Base-by-base conservation (phyloP, 768 basidiomycete species). In the Suillus subluteus region DNA sequence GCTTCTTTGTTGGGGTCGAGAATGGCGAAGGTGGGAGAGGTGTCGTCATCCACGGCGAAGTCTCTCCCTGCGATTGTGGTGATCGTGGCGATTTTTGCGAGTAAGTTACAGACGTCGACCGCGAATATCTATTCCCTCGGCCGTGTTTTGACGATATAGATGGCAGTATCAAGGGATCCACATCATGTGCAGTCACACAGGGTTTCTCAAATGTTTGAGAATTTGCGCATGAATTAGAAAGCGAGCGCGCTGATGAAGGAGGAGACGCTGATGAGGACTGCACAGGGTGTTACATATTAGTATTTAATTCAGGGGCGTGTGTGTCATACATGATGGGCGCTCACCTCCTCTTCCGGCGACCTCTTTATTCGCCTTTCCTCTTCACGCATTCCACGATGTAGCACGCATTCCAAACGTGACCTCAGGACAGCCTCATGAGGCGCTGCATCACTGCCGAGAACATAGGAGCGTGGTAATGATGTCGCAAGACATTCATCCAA, bases 391-490 rank as follows among this genome's bases (percentile, higher is more conserved):
- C 75, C 73, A 16, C 69, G 72, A 65, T 76, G 74, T n/a, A 88
- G 72, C 56, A 87, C 86, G 2, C 82, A 75, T 76, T 88, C 88
- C 21, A 88, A 75, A 13, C 85, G 79, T 58, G 79, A 82, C 9
- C 84, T 81, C 32, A 88, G 79, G 30, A 85, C 87, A 54, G 84
- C 84, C 70, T 84, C 86, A 63, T 85, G 87, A 0, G 85, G 86
- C 18, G 82, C 70, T 62, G 82, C 66, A 30, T 77, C 76, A 43
- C 41, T 30, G 3, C 59, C 41, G 12, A 61, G 41, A 2, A 44
- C 59, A 44, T 73, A 71, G 65, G 72, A 67, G 67, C 69, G 72
- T 6, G 63, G 71, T 13, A 65, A 64, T 41, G 62, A 40, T 58
- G 68, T 62, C 52, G 69, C 68, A 69, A 67, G 48, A 70, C 69